Evolutionary conservation across 2,329 filamentous ascomycete genomes (phyloP).

Genomic region (Cyphellophora europaea): DNA sequence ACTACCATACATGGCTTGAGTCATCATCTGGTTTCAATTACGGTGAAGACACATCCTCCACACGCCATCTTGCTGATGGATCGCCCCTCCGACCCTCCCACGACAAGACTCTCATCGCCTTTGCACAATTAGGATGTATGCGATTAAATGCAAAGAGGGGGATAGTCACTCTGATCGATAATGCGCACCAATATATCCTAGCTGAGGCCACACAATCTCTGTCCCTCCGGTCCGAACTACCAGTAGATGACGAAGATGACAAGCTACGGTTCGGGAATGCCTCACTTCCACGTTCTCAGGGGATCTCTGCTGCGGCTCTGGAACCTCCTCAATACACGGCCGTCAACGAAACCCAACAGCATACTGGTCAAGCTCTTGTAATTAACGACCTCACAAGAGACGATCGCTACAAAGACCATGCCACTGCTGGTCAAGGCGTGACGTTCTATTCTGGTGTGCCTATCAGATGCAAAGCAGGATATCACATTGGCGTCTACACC

Average conservation of each 20-base stretch:
- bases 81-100: neutral
- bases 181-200: constrained; percentile 20
- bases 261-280: constrained; percentile 20
- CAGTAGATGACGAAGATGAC: constrained; percentile 11
- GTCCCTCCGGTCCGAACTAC: constrained; percentile 4
- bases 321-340: neutral
- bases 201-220: constrained; percentile 21
- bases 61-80: neutral
- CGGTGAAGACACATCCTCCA: constrained; percentile 1
- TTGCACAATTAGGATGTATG: constrained; percentile 19
- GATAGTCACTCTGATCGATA: constrained; percentile 22
- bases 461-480: constrained; percentile 46
- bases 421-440: constrained; percentile 23
- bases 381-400: constrained; percentile 29
- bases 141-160: constrained; percentile 18
- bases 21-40: neutral
- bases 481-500: constrained; percentile 50
- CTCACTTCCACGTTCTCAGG: constrained; percentile 18
- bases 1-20: neutral
- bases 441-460: constrained; percentile 51
- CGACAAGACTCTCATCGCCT: constrained; percentile 2
- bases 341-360: constrained; percentile 1
- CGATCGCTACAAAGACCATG: constrained; percentile 28
- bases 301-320: constrained; percentile 17
- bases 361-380: constrained; percentile 9